Evolutionary conservation across 2,329 filamentous ascomycete species (phyloP), one percentile per base, ranked within the genome.

Genomic region (Neofusicoccum ribis): DNA sequence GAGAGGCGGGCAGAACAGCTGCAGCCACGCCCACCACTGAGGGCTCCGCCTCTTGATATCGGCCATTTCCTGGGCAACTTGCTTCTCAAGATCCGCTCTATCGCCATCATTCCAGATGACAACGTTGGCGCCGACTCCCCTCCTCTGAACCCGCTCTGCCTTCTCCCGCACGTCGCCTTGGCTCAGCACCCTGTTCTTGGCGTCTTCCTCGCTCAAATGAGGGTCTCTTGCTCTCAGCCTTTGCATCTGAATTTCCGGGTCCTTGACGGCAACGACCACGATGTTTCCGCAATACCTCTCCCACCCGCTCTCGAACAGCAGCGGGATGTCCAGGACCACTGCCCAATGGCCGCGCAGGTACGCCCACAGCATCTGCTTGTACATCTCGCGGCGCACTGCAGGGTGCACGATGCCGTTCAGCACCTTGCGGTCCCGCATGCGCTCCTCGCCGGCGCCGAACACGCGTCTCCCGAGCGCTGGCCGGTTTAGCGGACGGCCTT

Each of bases 321-420:
- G 81, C 60, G 95, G 95, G 8, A 99, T 89, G 74, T 99, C 95
- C 15, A 98, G 83, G 41, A 99, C 90, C 3, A 97, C 92, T 0
- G 93, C 93, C 92, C 94, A 95, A 74, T 88, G 77, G 0, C 95
- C 94, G 1, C 79, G 79, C 14, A 95, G 64, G 73, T 97, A 97
- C 70, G 86, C 87, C 67, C 83, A 81, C n/a, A 92, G 73, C 65
- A 98, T 85, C 54, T 85, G 83, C 71, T 84, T 87, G 77, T 92
- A 92, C 85, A 97, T 94, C 76, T 91, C 92, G 73, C 82, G 84
- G 46, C 93, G 85, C 47, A 99, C 93, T 0, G 92, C 93, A 0
- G 95, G 95, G 76, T 99, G 95, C 59, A 98, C 91, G 69, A 99
- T 98, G 56, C 86, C 83, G 76, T 98, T 98, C 14, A 99, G 84